Conservation (phyloP, 1,284 basidiomycete species). For the Leccinum fallax region DNA sequence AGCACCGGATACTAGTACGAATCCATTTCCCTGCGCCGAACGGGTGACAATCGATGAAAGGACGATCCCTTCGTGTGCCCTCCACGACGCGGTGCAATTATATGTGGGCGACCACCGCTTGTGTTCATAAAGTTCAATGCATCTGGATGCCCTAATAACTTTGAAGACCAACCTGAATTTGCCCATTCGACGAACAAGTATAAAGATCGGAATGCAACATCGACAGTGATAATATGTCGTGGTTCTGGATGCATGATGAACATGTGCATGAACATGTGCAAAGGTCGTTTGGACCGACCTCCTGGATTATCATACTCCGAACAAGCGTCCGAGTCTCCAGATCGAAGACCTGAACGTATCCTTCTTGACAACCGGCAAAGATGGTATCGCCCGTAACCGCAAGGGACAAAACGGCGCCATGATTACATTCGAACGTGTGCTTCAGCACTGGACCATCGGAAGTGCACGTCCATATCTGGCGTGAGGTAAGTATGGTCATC, state of each 20-base stretch:
- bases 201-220: conserved; percentile 79
- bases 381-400: conserved; percentile 78
- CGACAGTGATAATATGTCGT: conserved; percentile 81
- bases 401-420: conserved; percentile 80
- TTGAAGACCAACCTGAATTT: conserved; percentile 58
- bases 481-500: conserved; percentile 6
- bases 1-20: conserved; percentile 75
- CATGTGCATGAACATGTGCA: not conserved
- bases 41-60: conserved; percentile 72
- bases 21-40: conserved; percentile 34
- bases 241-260: conserved; percentile 44
- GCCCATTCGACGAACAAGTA: conserved; percentile 82
- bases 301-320: conserved; percentile 83
- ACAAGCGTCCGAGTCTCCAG: conserved; percentile 87
- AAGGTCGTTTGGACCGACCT: conserved; percentile 45
- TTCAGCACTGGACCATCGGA: conserved; percentile 46
- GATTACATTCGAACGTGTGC: conserved; percentile 65
- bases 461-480: conserved; percentile 75
- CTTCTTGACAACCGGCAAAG: conserved; percentile 93
- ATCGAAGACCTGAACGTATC: conserved; percentile 91
- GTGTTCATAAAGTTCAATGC: conserved; percentile 6
- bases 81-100: conserved; percentile 80
- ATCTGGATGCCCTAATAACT: conserved; percentile 2
- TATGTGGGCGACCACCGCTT: conserved; percentile 83
- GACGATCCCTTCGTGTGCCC: conserved; percentile 78